Percentiles rank a stretch among this genome's conserved stretches.
These are phyloP conservation scores for Candida silvicultrix DNA, from an alignment of 805 yeast species.

Conservation along the genomic window DNA sequence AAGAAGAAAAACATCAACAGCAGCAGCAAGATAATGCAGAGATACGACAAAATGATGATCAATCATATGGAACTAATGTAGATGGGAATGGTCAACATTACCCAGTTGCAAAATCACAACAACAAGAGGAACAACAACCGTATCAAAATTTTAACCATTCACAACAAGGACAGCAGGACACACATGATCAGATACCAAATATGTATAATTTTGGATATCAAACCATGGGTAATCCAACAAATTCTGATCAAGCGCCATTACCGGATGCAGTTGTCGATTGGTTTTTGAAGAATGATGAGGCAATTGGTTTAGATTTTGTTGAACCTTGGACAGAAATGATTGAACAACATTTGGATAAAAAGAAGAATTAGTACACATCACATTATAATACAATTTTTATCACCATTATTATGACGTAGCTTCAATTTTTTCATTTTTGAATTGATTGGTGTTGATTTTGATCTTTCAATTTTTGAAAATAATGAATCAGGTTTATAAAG, in stretches of 20 bases:
- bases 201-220: constrained; percentile 16
- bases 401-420: constrained; percentile 1
- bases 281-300: constrained; percentile 39
- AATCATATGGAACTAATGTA: not conserved
- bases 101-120: not conserved
- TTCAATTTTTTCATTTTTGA: constrained; percentile 5
- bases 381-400: constrained; percentile 14
- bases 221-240: constrained; percentile 9
- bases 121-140: constrained; percentile 1
- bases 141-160: not conserved
- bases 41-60: not conserved
- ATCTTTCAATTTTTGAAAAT: constrained; percentile 11
- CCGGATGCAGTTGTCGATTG: constrained; percentile 39
- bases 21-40: no score
- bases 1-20: constrained; percentile 4
- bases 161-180: not conserved
- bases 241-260: constrained; percentile 9
- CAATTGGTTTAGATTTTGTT: constrained; percentile 52
- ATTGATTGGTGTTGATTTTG: constrained; percentile 13
- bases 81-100: not conserved
- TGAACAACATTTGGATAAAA: constrained; percentile 47
- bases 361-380: constrained; percentile 10
- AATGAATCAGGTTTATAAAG: constrained; percentile 18
- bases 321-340: constrained; percentile 80
- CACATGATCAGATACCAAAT: not conserved